Evolutionary conservation across 2,329 filamentous ascomycete genomes (phyloP).

Genomic region (Trichoderma sp.): DNA sequence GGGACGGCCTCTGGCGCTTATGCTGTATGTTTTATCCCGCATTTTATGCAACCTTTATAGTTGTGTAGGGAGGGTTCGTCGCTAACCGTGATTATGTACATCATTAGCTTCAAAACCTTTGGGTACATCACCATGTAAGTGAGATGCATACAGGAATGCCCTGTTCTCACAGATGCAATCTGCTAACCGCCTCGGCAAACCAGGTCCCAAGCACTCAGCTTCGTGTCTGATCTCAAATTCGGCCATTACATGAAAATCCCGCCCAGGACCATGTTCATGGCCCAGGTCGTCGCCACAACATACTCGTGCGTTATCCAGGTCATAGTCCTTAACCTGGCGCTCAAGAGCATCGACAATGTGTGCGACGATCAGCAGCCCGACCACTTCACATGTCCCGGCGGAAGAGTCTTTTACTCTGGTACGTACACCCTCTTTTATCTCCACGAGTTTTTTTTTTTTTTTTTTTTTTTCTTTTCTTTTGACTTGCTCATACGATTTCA

Average conservation of each 20-base stretch:
- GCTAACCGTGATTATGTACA: background rate
- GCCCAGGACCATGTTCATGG: conserved; percentile 63
- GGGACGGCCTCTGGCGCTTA: conserved; percentile 66
- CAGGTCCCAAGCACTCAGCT: conserved; percentile 60
- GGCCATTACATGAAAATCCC: conserved; percentile 73
- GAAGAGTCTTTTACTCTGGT: conserved; percentile 62
- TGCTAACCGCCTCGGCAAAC: background rate
- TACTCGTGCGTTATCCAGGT: conserved; percentile 66
- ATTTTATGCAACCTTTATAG: background rate
- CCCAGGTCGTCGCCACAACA: conserved; percentile 63
- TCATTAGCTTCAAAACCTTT: conserved; percentile 57
- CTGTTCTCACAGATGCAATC: background rate
- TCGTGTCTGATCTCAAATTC: conserved; percentile 65
- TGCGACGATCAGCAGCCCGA: conserved; percentile 57
- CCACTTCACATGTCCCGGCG: conserved; percentile 62
- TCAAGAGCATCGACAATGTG: conserved; percentile 59
- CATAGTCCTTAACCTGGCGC: conserved; percentile 59
- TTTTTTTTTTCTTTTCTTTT: background rate
- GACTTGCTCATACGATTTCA: conserved; percentile 17
- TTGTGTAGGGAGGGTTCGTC: background rate
- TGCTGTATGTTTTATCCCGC: conserved; percentile 51
- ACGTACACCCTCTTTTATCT: conserved; percentile 19
- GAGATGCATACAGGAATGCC: background rate
- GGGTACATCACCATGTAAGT: conserved; percentile 57
- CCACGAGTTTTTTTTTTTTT: background rate